Evolutionary conservation across 306 rosid species (phyloP).

Genomic region (Gleditsia sinensis): DNA sequence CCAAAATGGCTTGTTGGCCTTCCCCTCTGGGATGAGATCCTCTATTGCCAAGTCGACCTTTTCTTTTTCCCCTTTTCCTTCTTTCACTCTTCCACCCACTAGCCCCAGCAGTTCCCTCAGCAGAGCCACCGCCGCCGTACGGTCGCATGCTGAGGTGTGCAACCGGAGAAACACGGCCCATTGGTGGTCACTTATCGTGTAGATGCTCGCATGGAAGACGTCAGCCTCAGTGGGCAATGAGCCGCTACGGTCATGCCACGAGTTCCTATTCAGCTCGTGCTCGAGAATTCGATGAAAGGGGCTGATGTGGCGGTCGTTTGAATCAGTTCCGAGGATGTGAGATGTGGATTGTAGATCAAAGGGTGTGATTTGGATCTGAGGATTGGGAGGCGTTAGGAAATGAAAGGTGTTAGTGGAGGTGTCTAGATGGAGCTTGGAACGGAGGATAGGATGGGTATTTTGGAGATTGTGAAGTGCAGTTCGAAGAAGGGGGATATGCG

Average conservation of each 20-base stretch:
- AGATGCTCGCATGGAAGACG: constrained; percentile 53
- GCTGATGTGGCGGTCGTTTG: constrained; percentile 2
- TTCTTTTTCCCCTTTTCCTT: constrained; percentile 31
- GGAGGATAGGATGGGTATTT: constrained; percentile 81
- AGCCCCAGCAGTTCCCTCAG: constrained; percentile 47
- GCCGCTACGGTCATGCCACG: constrained; percentile 50
- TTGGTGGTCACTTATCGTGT: constrained; percentile 39
- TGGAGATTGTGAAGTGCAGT: constrained; percentile 66
- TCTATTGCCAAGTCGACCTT: constrained; percentile 57
- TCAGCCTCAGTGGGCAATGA: constrained; percentile 34
- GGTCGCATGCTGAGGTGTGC: constrained; percentile 80
- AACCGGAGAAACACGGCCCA: constrained; percentile 63
- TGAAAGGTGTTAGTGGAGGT: constrained; percentile 44
- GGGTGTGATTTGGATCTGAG: constrained; percentile 56
- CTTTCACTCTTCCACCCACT: background rate
- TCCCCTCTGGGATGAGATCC: constrained; percentile 70
- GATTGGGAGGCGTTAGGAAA: constrained; percentile 42
- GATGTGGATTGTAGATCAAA: constrained; percentile 65
- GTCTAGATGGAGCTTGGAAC: constrained; percentile 67
- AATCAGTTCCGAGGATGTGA: constrained; percentile 41
- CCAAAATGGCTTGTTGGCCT: constrained; percentile 74
- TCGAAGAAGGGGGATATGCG: constrained; percentile 52
- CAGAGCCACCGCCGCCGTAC: constrained; percentile 64
- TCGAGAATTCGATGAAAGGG: constrained; percentile 72
- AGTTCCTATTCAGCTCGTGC: constrained; percentile 61